Evolutionary conservation across 768 basidiomycete species (phyloP).

Genomic region (Leccinum arenicola): DNA sequence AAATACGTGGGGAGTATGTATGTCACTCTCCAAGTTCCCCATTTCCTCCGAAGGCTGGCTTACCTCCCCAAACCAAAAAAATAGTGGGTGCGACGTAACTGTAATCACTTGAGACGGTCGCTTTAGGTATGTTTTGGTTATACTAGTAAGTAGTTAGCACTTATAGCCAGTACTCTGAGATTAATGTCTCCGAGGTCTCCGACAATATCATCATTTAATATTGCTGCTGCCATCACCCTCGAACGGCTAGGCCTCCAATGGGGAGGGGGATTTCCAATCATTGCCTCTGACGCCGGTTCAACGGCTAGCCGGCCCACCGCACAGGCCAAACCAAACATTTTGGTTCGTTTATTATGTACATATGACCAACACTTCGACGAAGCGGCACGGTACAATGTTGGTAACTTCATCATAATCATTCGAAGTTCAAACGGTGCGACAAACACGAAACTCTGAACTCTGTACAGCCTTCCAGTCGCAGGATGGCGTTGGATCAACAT

Average conservation of each 20-base stretch:
- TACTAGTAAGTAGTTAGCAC: neutral
- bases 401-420: neutral
- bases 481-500: neutral
- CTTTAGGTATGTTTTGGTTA: neutral
- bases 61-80: neutral
- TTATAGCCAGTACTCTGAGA: neutral
- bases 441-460: neutral
- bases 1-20: neutral
- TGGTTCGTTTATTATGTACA: neutral
- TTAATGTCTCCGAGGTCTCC: neutral
- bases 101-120: neutral
- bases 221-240: neutral
- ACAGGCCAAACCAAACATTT: neutral
- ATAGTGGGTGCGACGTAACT: neutral
- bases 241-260: neutral
- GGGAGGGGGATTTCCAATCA: neutral
- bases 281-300: neutral
- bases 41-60: neutral
- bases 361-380: neutral
- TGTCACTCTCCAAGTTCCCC: neutral
- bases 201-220: neutral
- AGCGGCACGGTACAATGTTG: neutral
- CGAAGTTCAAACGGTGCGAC: neutral
- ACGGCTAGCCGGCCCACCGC: neutral
- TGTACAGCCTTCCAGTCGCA: neutral